Base-by-base conservation (phyloP, 257 asterid species). In the Scutellaria barbata region DNA sequence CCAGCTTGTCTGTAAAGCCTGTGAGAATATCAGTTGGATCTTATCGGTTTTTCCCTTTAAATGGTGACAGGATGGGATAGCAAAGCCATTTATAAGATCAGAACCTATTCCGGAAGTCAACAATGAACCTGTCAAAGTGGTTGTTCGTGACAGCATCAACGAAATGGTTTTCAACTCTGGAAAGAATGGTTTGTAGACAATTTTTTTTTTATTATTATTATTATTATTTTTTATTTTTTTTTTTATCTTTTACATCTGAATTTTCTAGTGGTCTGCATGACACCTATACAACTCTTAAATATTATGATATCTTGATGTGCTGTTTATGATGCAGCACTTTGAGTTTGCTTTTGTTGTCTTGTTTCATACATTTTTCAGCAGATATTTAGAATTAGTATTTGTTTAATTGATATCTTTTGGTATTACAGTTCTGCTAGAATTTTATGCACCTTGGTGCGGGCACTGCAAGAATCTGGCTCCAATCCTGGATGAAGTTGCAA, bases 401-500 rank as follows among this genome's bases (percentile, higher is more conserved):
- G 35, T 30, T 30, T 30, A 30, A 30, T 30, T 30, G 35, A 30
- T 30, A 2, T 10, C 11, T 16, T 71, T 57, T 56, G 5, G 5
- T 52, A 35, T 48, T 58, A 33, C 89, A 89, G 96, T 92, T 74
- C 72, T 92, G 58, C 76, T 92, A 0, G 95, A 89, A 71, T 89
- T 92, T 74, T 88, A 92, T 64, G 92, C 98, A 43, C 96, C 96
- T 6, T 89, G 96, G 96, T 89, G 98, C 61, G 94, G 95, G 74
- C 96, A 90, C 83, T 88, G 98, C 95, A 76, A 88, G 82, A 51
- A 77, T 47, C 80, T 92, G 60, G 96, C 96, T 57, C 98, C 96
- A 30, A 88, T 84, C 74, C 74, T 92, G 86, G 98, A 89, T 40
- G 96, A 88, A 84, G 92, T 92, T 45, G 96, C 98, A 40, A 30